Percentiles rank a stretch among this genome's conserved stretches.
Evolutionary conservation across 2,329 filamentous ascomycete genomes (phyloP).

Genomic region (Exophiala lecanii-corni): DNA sequence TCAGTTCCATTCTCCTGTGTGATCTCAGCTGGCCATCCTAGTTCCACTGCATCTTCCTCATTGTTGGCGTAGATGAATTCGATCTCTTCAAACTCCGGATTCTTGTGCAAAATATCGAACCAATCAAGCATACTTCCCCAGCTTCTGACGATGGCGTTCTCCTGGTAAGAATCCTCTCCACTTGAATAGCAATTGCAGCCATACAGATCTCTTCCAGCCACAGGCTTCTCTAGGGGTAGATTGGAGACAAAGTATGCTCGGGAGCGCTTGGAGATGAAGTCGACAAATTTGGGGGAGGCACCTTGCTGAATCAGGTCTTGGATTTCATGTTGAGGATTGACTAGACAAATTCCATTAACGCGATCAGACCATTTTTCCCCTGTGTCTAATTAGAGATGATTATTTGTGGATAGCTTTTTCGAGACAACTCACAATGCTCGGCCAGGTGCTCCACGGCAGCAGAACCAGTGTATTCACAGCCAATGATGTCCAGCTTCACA

Average conservation of each 20-base stretch:
- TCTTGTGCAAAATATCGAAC: conserved; percentile 54
- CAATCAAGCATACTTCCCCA: conserved; percentile 55
- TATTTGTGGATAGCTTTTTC: conserved; percentile 1
- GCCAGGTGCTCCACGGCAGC: conserved; percentile 57
- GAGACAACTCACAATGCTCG: conserved; percentile 44
- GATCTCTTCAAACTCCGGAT: conserved; percentile 38
- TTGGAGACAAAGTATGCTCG: conserved; percentile 58
- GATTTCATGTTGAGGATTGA: conserved; percentile 35
- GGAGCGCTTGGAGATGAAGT: conserved; percentile 48
- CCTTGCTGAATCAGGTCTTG: conserved; percentile 27
- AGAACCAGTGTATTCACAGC: conserved; percentile 62
- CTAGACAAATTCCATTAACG: conserved; percentile 38
- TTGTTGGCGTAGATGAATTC: conserved; percentile 11
- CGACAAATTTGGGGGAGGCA: conserved; percentile 24
- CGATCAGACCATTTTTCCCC: conserved; percentile 37
- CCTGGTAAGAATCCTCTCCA: conserved; percentile 55
- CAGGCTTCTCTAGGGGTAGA: conserved; percentile 48
- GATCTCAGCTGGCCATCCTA: conserved; percentile 15
- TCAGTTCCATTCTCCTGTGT: too few relatives aligned
- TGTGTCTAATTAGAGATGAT: conserved; percentile 19
- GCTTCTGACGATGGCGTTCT: conserved; percentile 58
- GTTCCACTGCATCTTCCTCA: conserved; percentile 8
- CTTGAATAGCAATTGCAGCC: conserved; percentile 68
- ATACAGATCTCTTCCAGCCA: conserved; percentile 51
- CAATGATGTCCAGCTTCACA: conserved; percentile 65